Base-by-base conservation (phyloP, 2,329 filamentous ascomycete genomes). In the Fusarium goolgardi region DNA sequence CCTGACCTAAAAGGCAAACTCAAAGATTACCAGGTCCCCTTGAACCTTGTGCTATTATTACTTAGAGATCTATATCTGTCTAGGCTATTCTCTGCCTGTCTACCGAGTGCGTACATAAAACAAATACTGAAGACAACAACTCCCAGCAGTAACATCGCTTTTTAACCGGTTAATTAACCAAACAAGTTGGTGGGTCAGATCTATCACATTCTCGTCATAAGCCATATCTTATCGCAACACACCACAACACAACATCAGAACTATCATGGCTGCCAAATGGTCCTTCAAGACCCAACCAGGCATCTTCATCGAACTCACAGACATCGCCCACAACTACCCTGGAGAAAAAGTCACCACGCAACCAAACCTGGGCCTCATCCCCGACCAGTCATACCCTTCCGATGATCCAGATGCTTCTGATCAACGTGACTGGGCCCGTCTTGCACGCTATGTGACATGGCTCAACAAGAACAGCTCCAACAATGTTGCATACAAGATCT, bases 311-410 rank as follows among this genome's bases (percentile, higher is more conserved):
- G 83, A 87, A 72, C 82, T 78, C 46, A 62, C 59, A 11, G 66
- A 76, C 11, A 58, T 74, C 29, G 73, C 71, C 15, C 67, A 69
- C 20, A 59, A 65, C n/a, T 76, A 73, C 55, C 73, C 74, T 3
- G 55, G 51, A 23, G 71, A 71, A 18, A 78, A 77, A 37, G 73
- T 79, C 53, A 72, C 69, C 10, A 85, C 82, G 9, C 80, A 82
- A 56, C 78, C 80, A 12, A 84, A 84, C 70, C 84, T 89, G 31
- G 86, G 85, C 21, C 78, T 89, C 15, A 81, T 88, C 37, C 78
- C 84, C 55, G 81, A 80, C 23, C 78, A 79, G 3, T 49, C 65
- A 45, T 86, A 86, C 63, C 79, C 82, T 4, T 79, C 77, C 41
- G 82, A 85, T 63, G 61, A 70, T 12, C 64, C 69, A 31, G 47